phyloP scores from a whole-genome alignment of 805 yeast genomes.

The Jamesozyma lodderae region DNA sequence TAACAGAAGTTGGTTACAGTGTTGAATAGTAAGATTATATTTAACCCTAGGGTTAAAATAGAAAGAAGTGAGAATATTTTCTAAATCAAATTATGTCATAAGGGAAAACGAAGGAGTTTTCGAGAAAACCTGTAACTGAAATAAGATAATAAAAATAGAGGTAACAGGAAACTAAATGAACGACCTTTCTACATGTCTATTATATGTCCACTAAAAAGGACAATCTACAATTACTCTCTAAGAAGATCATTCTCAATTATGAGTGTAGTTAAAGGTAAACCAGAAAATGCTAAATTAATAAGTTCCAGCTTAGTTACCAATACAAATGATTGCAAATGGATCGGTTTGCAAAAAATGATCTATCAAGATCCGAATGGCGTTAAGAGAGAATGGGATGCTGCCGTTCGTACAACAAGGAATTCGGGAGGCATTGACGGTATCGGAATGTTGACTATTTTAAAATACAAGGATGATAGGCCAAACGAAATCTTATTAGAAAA shows the following conservation, averaged over 20 bases:
- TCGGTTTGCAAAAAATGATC: constrained; percentile 53
- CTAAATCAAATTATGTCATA: too few species aligned
- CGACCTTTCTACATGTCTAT: neutral
- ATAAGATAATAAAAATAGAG: too few species aligned
- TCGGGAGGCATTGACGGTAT: constrained; percentile 69
- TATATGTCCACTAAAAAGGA: neutral
- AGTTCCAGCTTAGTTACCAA: constrained; percentile 24
- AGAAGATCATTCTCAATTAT: constrained; percentile 8
- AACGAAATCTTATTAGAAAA: constrained; percentile 60
- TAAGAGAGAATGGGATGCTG: constrained; percentile 82
- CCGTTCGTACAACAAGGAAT: constrained; percentile 67
- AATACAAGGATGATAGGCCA: constrained; percentile 38
- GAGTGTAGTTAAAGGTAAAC: constrained; percentile 27
- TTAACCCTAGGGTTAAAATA: too few species aligned
- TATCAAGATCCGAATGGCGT: constrained; percentile 68
- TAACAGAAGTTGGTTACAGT: too few species aligned
- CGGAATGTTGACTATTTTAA: constrained; percentile 70
- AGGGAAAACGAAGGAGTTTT: too few species aligned
- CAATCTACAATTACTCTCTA: neutral
- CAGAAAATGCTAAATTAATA: constrained; percentile 31
- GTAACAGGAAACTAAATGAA: too few species aligned
- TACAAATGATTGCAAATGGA: constrained; percentile 53
- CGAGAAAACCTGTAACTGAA: too few species aligned
- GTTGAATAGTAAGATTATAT: too few species aligned
- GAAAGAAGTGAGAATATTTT: too few species aligned